Conservation (phyloP, 371 early-diverging fungal species). For the Enterospora canceri region DNA sequence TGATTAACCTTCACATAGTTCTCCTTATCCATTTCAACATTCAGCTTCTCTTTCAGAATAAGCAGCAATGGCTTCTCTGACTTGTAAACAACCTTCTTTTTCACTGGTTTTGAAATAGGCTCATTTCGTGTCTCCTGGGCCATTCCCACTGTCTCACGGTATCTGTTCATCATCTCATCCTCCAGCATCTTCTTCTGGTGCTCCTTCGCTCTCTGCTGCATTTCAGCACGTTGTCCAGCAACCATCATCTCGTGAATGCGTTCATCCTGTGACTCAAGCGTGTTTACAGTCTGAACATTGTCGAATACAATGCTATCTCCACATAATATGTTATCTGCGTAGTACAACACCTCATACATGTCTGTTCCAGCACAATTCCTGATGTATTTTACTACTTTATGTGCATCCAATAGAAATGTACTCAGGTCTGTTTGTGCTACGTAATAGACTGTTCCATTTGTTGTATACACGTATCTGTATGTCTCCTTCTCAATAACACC, state of each 20-base stretch:
- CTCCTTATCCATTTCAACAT: constrained; percentile 43
- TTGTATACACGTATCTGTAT: constrained; percentile 28
- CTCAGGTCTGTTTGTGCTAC: constrained; percentile 14
- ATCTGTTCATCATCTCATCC: constrained; percentile 13
- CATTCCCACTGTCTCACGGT: background rate
- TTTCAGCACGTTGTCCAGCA: constrained; percentile 37
- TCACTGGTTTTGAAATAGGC: constrained; percentile 1
- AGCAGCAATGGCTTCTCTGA: constrained; percentile 27
- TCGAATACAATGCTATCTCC: background rate
- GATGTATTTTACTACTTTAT: constrained; percentile 13
- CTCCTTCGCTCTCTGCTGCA: constrained; percentile 29
- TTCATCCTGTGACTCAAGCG: constrained; percentile 53
- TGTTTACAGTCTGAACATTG: constrained; percentile 21
- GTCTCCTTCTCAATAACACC: constrained; percentile 22
- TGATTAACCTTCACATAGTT: constrained; percentile 29
- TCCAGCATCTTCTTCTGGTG: constrained; percentile 9
- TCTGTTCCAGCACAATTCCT: constrained; percentile 12
- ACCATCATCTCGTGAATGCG: constrained; percentile 49
- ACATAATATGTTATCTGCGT: constrained; percentile 31
- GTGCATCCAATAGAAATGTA: constrained; percentile 1
- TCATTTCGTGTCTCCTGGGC: background rate
- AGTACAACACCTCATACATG: constrained; percentile 25
- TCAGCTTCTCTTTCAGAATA: constrained; percentile 46
- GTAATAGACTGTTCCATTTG: background rate
- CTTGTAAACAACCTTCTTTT: constrained; percentile 5